Evolutionary conservation across 805 yeast genomes (phyloP), one percentile per base, ranked within the genome.

Genomic region (Yarrowia osloensis): DNA sequence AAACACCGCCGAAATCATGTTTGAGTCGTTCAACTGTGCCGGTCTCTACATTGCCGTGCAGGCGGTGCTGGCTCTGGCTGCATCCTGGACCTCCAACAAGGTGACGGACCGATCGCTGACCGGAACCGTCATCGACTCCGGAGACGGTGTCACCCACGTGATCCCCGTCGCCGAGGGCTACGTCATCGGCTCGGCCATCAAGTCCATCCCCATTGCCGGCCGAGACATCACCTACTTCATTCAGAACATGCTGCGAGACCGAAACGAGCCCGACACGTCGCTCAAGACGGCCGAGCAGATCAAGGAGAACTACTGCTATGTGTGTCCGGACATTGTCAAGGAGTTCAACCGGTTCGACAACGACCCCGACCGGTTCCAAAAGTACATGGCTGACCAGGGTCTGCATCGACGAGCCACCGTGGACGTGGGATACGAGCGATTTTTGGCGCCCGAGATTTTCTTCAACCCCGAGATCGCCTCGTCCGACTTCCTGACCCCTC

Each of bases 111-210:
- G 98, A 78, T 91, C 98, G 1, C 82, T 95, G 73, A 95, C 99
- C 8, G 99, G 99, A 78, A 95, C 98, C 0, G 99, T 95, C 71
- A 94, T 95, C 73, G 99, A 95, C 77, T 88, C 96, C 2, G 99
- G 99, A 81, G 99, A 94, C 76, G 99, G 99, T 83, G 99, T 95
- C 4, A 95, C 99, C 13, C 99, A 95, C 77, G 98, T 95, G 54
- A 95, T 95, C 70, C 98, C 99, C 17, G 99, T 95, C 39, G 98
- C 99, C 29, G 99, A 95, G 80, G 99, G 99, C 68, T 95, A 95
- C 76, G 99, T 95, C 37, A 95, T 95, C 77, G 99, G 98, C 6
- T 88, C 97, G 15, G 97, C 98, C 35, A 95, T 95, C 77, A 95
- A 95, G 76, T 94, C 95, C 77, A 91, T 95, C 68, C 99, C 99